These are phyloP conservation scores for Ogataea ramenticola DNA, from an alignment of 805 yeast species.

Conservation along the genomic window DNA sequence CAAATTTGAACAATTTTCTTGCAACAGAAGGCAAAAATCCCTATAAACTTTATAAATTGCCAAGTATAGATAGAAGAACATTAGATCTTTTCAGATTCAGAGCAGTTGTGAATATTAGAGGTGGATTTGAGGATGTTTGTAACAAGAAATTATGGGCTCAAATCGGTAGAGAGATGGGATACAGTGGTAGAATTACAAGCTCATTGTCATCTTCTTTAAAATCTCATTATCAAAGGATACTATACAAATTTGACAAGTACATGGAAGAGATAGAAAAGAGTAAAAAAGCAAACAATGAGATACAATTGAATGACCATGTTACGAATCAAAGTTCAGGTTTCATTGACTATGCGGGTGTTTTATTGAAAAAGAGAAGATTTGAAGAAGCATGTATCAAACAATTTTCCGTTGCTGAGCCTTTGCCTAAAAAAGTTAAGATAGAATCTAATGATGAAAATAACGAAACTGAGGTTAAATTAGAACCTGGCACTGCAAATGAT, in stretches of 20 bases:
- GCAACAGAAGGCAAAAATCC: conserved; percentile 20
- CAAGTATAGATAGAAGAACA: conserved; percentile 59
- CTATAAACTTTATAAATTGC: conserved; percentile 41
- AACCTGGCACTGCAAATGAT: too few species aligned
- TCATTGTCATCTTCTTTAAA: conserved; percentile 63
- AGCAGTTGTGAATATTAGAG: conserved; percentile 51
- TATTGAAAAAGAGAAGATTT: too few species aligned
- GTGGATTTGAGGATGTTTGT: conserved; percentile 63
- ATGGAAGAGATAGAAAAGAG: conserved; percentile 4
- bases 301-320: neutral
- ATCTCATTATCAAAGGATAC: conserved; percentile 44
- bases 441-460: too few species aligned
- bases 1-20: conserved; percentile 37
- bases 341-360: too few species aligned
- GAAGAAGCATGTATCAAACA: too few species aligned
- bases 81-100: conserved; percentile 57
- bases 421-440: too few species aligned
- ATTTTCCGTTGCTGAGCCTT: too few species aligned
- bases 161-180: conserved; percentile 74
- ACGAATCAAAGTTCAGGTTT: neutral
- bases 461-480: too few species aligned
- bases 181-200: conserved; percentile 63
- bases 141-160: conserved; percentile 72
- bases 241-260: conserved; percentile 19
- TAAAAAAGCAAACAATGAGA: conserved; percentile 4